Percentiles rank a stretch among this genome's conserved stretches.
These are phyloP conservation scores for Alternaria sp. DNA, from an alignment of 2,329 filamentous ascomycete species.

Conservation along the genomic window DNA sequence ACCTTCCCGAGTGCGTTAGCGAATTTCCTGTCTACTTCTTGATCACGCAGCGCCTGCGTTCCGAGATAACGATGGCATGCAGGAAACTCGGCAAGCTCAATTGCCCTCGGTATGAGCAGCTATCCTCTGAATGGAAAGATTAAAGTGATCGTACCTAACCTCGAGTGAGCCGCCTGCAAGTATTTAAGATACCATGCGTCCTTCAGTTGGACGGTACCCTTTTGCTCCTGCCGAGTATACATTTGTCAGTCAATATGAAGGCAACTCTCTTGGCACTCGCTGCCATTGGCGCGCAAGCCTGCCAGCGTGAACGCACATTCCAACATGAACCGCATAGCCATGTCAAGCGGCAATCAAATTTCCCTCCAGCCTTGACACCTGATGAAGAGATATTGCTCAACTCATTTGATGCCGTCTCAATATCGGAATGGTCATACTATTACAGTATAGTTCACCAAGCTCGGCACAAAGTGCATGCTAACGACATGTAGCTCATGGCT, in stretches of 20 bases:
- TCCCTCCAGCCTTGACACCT: conserved; percentile 46
- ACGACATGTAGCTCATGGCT: conserved; percentile 41
- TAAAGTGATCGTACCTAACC: conserved; percentile 31
- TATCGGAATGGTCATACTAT: conserved; percentile 51
- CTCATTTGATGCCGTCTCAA: conserved; percentile 54
- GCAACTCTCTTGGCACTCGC: conserved; percentile 35
- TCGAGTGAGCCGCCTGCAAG: conserved; percentile 1
- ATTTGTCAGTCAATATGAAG: conserved; percentile 36
- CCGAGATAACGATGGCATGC: conserved; percentile 4
- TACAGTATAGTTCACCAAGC: conserved; percentile 40
- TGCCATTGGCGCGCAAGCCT: conserved; percentile 46
- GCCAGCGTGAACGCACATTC: conserved; percentile 44
- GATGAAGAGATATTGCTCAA: conserved; percentile 53
- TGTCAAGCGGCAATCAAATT: conserved; percentile 43
- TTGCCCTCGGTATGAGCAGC: conserved; percentile 10
- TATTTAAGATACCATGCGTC: conserved; percentile 27
- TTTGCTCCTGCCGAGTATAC: conserved; percentile 13
- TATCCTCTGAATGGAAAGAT: conserved; percentile 17
- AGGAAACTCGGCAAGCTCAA: conserved; percentile 13
- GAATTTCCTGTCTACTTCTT: conserved; percentile 25
- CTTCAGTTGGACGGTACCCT: conserved; percentile 3
- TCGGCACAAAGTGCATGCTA: conserved; percentile 12
- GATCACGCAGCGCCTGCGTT: conserved; percentile 26
- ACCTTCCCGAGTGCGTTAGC: conserved; percentile 47
- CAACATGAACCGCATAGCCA: conserved; percentile 33